phyloP scores from a whole-genome alignment of 441 rosid species.

The Pelargonium myrrhifolium region DNA sequence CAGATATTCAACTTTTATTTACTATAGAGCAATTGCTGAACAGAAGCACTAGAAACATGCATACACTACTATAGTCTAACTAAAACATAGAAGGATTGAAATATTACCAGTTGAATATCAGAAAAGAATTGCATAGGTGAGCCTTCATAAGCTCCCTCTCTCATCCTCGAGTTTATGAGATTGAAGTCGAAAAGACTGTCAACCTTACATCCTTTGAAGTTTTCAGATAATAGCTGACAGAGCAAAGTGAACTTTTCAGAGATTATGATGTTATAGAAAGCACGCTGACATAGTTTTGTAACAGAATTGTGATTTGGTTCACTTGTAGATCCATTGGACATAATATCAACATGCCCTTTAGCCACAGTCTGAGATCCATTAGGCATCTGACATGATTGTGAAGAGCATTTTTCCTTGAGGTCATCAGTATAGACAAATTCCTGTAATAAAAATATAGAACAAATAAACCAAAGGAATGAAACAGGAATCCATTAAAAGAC shows the following conservation, averaged over 20 bases:
- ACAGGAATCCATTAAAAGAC: background rate
- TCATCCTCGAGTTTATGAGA: constrained; percentile 61
- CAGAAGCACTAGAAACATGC: background rate
- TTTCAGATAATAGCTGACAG: constrained; percentile 60
- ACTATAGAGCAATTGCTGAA: background rate
- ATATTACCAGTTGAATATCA: constrained; percentile 61
- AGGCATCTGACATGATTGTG: constrained; percentile 21
- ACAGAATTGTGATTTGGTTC: constrained; percentile 31
- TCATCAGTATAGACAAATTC: constrained; percentile 32
- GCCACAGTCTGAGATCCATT: constrained; percentile 33
- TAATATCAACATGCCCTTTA: constrained; percentile 27
- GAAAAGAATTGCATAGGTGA: constrained; percentile 50
- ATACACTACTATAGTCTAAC: background rate
- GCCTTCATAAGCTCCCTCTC: constrained; percentile 60
- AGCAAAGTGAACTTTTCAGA: constrained; percentile 69
- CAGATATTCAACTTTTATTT: background rate
- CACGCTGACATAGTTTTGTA: constrained; percentile 53
- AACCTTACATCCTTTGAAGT: constrained; percentile 54
- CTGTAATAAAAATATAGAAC: constrained; percentile 30
- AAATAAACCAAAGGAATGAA: constrained; percentile 1
- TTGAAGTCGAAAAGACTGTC: constrained; percentile 45
- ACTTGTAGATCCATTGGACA: constrained; percentile 30
- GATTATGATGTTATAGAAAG: constrained; percentile 47
- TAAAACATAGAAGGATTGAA: constrained; percentile 12
- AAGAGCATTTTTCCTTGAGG: constrained; percentile 26